These are phyloP conservation scores for Cercospora beticola DNA, from an alignment of 2,329 filamentous ascomycete species.

Conservation along the genomic window DNA sequence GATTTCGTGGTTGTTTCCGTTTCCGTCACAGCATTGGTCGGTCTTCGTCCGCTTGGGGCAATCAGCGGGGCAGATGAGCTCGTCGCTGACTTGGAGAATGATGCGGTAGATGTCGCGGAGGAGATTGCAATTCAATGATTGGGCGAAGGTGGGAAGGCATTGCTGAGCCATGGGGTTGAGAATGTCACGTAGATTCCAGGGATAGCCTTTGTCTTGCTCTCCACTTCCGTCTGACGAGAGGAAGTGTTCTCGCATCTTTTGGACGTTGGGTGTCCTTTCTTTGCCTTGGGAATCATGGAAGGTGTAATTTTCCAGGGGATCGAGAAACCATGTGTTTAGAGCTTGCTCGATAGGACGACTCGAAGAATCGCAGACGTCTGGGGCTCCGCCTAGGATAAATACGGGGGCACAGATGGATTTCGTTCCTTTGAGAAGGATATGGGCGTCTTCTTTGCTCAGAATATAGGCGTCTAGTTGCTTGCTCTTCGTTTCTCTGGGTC, in stretches of 20 bases:
- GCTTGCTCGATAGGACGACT: not conserved
- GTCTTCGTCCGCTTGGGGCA: not conserved
- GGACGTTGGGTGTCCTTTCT: not conserved
- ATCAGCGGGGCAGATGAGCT: not conserved
- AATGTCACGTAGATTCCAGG: not conserved
- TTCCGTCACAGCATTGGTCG: not conserved
- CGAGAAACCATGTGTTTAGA: not conserved
- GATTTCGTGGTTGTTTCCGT: not conserved
- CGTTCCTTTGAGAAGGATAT: not conserved
- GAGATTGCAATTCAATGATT: not conserved
- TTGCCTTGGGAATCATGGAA: not conserved
- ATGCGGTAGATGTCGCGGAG: not conserved
- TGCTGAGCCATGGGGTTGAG: not conserved
- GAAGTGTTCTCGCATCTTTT: not conserved
- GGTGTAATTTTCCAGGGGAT: not conserved
- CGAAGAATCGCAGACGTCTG: not conserved
- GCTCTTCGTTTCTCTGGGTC: not conserved
- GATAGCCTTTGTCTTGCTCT: not conserved
- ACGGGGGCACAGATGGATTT: not conserved
- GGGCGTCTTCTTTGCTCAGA: not conserved
- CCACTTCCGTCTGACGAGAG: not conserved
- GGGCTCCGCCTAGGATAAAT: not conserved
- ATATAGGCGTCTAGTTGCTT: not conserved
- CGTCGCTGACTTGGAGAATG: not conserved
- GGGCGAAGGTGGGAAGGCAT: not conserved